These are phyloP conservation scores for Podospora anserina DNA, from an alignment of 495 filamentous ascomycete species.

Conservation along the genomic window DNA sequence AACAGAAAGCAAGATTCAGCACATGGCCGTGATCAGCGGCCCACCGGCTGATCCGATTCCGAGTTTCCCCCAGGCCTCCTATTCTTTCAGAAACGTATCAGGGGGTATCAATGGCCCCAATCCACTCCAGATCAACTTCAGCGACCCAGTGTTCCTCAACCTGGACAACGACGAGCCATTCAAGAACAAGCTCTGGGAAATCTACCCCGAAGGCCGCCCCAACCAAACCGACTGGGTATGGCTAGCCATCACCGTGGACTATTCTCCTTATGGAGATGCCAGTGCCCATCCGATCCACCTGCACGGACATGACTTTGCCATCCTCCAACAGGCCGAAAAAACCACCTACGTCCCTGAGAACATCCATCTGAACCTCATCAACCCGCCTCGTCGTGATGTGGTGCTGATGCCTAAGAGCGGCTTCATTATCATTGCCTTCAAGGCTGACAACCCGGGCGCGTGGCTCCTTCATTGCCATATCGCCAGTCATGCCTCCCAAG, in stretches of 20 bases:
- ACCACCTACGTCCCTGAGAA: slow-evolving; percentile 29
- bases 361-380: slow-evolving; percentile 37
- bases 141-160: slow-evolving; percentile 18
- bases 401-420: slow-evolving; percentile 41
- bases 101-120: not conserved
- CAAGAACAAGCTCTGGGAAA: slow-evolving; percentile 15
- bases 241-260: slow-evolving; percentile 34
- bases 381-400: slow-evolving; percentile 34
- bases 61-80: not conserved
- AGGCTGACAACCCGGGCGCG: slow-evolving; percentile 45
- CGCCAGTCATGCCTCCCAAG: slow-evolving; percentile 48
- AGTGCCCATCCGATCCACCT: slow-evolving; percentile 44
- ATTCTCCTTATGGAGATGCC: not conserved
- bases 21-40: not conserved
- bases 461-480: slow-evolving; percentile 52
- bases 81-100: not conserved
- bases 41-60: not conserved
- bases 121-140: slow-evolving; percentile 21
- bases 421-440: slow-evolving; percentile 43
- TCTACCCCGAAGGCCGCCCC: slow-evolving; percentile 13
- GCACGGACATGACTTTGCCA: slow-evolving; percentile 58
- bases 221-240: slow-evolving; percentile 18
- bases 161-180: slow-evolving; percentile 8
- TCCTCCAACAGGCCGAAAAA: slow-evolving; percentile 46
- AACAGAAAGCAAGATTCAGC: not conserved